Evolutionary conservation across 306 rosid species (phyloP), one percentile per base, ranked within the genome.

Genomic region (Acacia crassicarpa): DNA sequence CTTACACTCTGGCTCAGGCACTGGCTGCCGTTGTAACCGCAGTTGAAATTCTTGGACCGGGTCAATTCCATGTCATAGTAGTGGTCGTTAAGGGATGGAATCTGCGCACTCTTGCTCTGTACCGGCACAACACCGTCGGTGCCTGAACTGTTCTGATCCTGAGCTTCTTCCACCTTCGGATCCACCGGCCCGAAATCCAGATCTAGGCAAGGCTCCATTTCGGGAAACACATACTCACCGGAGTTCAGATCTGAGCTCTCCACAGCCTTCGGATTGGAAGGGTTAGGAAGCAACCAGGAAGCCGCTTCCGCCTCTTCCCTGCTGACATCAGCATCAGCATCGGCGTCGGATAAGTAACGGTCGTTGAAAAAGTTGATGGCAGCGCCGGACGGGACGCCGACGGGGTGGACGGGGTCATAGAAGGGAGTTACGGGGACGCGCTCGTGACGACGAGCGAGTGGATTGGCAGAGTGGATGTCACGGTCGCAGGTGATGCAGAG

Each of bases 291-390:
- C 82, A 95, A 84, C 99, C 99, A 95, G 1, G 98, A 93, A 46
- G 99, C 97, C 0, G 98, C 98, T 80, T 95, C 98, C 0, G 96
- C 98, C 74, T 92, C 99, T 73, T 95, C 99, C 67, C 88, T 86
- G 82, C 95, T 87, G 41, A 86, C 95, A 67, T 89, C 97, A 11
- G 83, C 88, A 4, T 85, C 87, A 1, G 61, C 87, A 2, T 84
- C 93, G 4, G 78, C 93, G 46, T 89, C 92, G 38, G 97, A 82
- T 82, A 88, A 82, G 87, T 76, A 89, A 65, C 90, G 88, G 20
- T 86, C 89, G 25, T 90, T 85, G 43, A 88, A 89, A 79, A 87
- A 79, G 82, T 87, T 87, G n/a, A 81, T 82, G 3, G 72, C 78
- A 15, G 79, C 67, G 10, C 66, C 78, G 0, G 88, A 62, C n/a